A percentile compares a stretch with the other conserved stretches of the same genome.
phyloP scores from a whole-genome alignment of 768 basidiomycete species.

The Kwoniella dendrophila region DNA sequence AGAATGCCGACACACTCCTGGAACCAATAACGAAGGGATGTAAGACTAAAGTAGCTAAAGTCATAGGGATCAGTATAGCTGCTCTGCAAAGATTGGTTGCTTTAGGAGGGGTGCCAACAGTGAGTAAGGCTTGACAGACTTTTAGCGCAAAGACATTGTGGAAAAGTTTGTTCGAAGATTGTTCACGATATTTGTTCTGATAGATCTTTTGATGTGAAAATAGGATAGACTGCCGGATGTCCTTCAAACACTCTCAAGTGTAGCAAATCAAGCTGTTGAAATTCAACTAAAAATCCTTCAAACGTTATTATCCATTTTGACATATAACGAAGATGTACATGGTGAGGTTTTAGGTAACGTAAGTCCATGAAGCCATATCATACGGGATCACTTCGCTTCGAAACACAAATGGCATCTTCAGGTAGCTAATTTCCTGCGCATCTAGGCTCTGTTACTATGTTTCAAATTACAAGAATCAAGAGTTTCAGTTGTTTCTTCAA shows the following conservation, averaged over 20 bases:
- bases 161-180: background rate
- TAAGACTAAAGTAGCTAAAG: constrained; percentile 88
- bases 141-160: background rate
- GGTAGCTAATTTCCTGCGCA: background rate
- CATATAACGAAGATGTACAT: constrained; percentile 80
- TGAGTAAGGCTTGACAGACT: constrained; percentile 22
- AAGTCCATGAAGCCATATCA: too few relatives aligned
- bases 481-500: constrained; percentile 94
- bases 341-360: constrained; percentile 80
- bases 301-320: constrained; percentile 85
- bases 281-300: constrained; percentile 93
- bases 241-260: constrained; percentile 79
- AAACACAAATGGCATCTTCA: background rate
- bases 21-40: constrained; percentile 92
- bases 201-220: too few relatives aligned
- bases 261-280: constrained; percentile 91
- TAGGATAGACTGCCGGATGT: constrained; percentile 76
- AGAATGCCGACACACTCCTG: constrained; percentile 68
- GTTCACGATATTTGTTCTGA: background rate
- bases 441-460: constrained; percentile 82
- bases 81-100: constrained; percentile 87
- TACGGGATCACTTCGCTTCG: too few relatives aligned
- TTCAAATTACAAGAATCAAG: constrained; percentile 94
- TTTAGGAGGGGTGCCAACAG: constrained; percentile 73
- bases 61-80: constrained; percentile 86